Evolutionary conservation across 2,329 filamentous ascomycete species (phyloP), one percentile per base, ranked within the genome.

Genomic region (Arthrobotrys iridis): DNA sequence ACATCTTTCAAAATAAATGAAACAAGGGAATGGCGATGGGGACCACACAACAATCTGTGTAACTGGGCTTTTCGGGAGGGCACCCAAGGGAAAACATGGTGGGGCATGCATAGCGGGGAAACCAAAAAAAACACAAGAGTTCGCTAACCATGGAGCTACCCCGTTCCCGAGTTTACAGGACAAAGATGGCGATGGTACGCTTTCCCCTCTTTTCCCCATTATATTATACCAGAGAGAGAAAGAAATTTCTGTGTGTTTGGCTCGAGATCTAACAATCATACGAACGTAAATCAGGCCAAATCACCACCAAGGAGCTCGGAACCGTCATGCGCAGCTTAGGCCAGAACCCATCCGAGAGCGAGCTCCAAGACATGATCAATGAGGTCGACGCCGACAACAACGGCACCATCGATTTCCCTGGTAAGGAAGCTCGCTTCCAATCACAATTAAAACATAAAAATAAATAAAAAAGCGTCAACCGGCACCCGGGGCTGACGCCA

Each of bases 351-450:
- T 94, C 91, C 79, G 92, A 95, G 85, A 93, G 91, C 76, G 92
- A 95, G 84, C 86, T 95, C 78, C 92, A 95, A 85, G 92, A 95
- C 82, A 95, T 95, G 92, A 95, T 95, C 85, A 94, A 95, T 84
- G 92, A 95, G 85, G 92, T 95, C 78, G 92, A 95, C 81, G 91
- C 91, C 80, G 92, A 95, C 85, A 95, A 94, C 88, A 95, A 94
- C 82, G 92, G 92, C 84, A 95, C 92, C 79, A 95, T 95, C 81
- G 92, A 95, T 83, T 95, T 95, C 83, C 92, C 92, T 81, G 92
- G 92, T 94, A 88, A 80, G 87, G 79, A 13, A 26, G 4, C 28
- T 10, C 28, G 4, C 10, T 33, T 33, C 28, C 28, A 5, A 5
- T 33, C 20, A 57, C 45, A 55, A 30, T 13, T 10, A 11, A 20